Base-by-base conservation (phyloP, 352 stramenopile species). In the Phytophthora crassamura region DNA sequence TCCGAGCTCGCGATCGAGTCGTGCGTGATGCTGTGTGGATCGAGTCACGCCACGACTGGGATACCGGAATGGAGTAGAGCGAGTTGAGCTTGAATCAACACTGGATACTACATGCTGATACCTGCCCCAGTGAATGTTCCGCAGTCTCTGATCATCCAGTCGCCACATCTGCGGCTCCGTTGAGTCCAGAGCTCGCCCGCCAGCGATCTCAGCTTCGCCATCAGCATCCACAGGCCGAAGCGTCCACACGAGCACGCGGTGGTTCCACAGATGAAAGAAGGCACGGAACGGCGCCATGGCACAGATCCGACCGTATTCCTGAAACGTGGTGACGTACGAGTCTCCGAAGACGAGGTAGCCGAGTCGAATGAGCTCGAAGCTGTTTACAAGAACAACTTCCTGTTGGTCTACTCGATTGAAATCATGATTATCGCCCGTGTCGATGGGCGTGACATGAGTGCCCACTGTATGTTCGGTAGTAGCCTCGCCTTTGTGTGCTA, bases 41-140 rank as follows among this genome's bases (percentile, higher is more conserved):
- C 30, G 60, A 80, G 2, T 80, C 76, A 22, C 65, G 51, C 38
- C 75, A 84, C 60, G 51, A 70, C 16, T 82, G 74, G 74, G 43
- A 47, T 46, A 16, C 8, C 5, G n/a, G n/a, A n/a, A n/a, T n/a
- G n/a, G n/a, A n/a, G n/a, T n/a, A n/a, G n/a, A n/a, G n/a, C n/a
- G n/a, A n/a, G n/a, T n/a, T n/a, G n/a, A n/a, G n/a, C n/a, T n/a
- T n/a, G n/a, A n/a, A n/a, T n/a, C n/a, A n/a, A n/a, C n/a, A 61
- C 16, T 61, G 32, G 11, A 61, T 61, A 6, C 5, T 36, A 22
- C 50, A 36, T 15, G 47, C n/a, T 2, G 60, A 56, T 7, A 63
- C 36, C 4, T 63, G 28, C 60, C 51, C 51, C 54, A 69, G 1
- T 16, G 39, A 52, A 69, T 47, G 7, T 30, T 4, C 9, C 48